Conservation (phyloP, 176 grass and related monocot species). For the Thalia dealbata region DNA sequence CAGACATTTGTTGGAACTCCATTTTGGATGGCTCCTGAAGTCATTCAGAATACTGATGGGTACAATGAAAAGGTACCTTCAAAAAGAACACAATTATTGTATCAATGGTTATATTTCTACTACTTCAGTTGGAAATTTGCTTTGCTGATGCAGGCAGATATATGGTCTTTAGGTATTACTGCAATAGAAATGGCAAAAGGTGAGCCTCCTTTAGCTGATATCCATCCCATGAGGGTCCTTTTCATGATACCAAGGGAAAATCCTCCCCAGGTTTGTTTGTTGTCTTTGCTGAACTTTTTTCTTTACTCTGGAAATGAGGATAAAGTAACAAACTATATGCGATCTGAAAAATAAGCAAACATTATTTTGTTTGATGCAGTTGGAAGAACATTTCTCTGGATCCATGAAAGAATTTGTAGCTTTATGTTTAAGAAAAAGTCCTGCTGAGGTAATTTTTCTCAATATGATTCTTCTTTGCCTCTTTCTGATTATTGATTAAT, state of each 20-base stretch:
- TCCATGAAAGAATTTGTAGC: constrained; percentile 97
- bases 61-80: constrained; percentile 89
- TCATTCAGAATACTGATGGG: constrained; percentile 98
- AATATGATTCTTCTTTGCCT: not conserved
- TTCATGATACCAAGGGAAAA: constrained; percentile 99
- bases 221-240: constrained; percentile 99
- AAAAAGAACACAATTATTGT: not conserved
- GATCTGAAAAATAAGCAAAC: not conserved
- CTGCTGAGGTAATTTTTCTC: constrained; percentile 62
- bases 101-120: constrained; percentile 15
- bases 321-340: not conserved
- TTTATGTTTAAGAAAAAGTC: constrained; percentile 87
- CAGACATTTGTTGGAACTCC: constrained; percentile 99
- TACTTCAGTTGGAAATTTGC: constrained; percentile 7
- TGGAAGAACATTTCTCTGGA: constrained; percentile 94
- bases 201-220: constrained; percentile 95
- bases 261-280: constrained; percentile 75
- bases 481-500: not conserved
- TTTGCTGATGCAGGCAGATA: constrained; percentile 80
- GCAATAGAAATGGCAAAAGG: constrained; percentile 99
- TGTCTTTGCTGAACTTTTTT: not conserved
- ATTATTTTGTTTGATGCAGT: constrained; percentile 38
- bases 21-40: constrained; percentile 99
- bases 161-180: constrained; percentile 99
- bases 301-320: not conserved